Base-by-base conservation (phyloP, 345 rosid species). In the Physaria fendleri region DNA sequence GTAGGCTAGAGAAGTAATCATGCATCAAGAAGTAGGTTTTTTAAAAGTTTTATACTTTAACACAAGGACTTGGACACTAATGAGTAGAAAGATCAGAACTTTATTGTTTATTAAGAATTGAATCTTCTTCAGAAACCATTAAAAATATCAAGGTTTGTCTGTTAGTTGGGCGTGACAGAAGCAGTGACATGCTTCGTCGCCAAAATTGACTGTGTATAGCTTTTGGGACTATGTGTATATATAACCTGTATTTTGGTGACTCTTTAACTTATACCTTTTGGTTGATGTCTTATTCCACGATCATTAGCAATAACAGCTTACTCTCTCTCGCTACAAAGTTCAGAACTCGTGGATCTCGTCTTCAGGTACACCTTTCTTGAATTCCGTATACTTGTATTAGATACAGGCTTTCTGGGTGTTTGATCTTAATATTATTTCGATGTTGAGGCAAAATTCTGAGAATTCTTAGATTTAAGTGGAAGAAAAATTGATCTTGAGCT, bases 1-100 rank as follows among this genome's bases (percentile, higher is more conserved):
- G 70, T 74, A 42, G 79, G 81, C 62, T 84, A 75, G 71, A 75
- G 71, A 27, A 42, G 27, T 43, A 12, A 1, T 17, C 50, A 16
- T 28, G 32, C 42, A 43, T 59, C 25, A 30, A 35, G 56, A 61
- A 27, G 40, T 62, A 32, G 48, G 17, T 33, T 24, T 25, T 44
- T n/a, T 22, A 9, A 17, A 43, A 54, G 69, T 16, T 30, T 18
- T 9, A 3, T 48, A 62, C 58, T 21, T 44, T 2, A 20, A 30
- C n/a, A n/a, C 45, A 32, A 10, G 16, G 6, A 29, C 16, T 5
- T 28, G 14, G 41, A 41, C 18, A 21, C 17, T 21, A 44, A 15
- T 41, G 4, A 34, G 48, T 14, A 13, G 15, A 14, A 44, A 35
- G 4, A 27, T 20, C 13, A 17, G 10, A 17, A 20, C 56, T 47